These are phyloP conservation scores for Chlorella sorokiniana DNA, from an alignment of 139 green algal species.

Conservation along the genomic window DNA sequence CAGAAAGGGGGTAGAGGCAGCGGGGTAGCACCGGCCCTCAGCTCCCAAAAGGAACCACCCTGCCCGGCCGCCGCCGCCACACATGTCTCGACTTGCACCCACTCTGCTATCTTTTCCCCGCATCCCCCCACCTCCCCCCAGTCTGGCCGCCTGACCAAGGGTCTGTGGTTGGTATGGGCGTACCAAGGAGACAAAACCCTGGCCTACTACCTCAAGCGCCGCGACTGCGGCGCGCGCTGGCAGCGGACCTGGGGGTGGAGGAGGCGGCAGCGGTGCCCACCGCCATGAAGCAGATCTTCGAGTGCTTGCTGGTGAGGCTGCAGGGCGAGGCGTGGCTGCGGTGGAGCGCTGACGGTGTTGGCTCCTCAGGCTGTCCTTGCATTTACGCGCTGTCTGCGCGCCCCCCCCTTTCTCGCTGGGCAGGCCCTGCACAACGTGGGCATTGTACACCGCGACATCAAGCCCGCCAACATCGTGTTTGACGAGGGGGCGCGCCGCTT, in stretches of 20 bases:
- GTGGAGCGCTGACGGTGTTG: background rate
- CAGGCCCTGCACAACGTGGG: constrained; percentile 82
- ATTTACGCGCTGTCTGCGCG: too few species aligned
- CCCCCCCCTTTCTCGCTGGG: background rate
- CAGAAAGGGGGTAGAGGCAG: too few species aligned
- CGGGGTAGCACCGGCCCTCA: too few species aligned
- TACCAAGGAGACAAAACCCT: constrained; percentile 83
- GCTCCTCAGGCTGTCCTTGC: background rate
- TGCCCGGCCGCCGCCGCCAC: too few species aligned
- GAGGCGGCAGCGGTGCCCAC: constrained; percentile 66
- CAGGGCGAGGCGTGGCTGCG: background rate
- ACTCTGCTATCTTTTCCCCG: background rate
- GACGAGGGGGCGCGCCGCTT: constrained; percentile 57
- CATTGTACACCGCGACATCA: constrained; percentile 93
- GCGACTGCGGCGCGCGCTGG: constrained; percentile 69
- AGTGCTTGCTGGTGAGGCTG: constrained; percentile 64
- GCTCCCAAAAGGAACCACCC: too few species aligned
- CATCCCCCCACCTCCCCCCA: background rate
- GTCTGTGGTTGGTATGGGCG: constrained; percentile 87
- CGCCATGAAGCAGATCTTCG: constrained; percentile 80
- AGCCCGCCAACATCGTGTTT: constrained; percentile 91
- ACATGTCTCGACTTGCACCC: background rate
- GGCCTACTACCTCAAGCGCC: constrained; percentile 68
- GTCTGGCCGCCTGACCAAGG: constrained; percentile 59
- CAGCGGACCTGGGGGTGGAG: constrained; percentile 64